A percentile compares a stretch with the other conserved stretches of the same genome.
Evolutionary conservation across 495 filamentous ascomycete species (phyloP).

Genomic region (Neurospora sp.): DNA sequence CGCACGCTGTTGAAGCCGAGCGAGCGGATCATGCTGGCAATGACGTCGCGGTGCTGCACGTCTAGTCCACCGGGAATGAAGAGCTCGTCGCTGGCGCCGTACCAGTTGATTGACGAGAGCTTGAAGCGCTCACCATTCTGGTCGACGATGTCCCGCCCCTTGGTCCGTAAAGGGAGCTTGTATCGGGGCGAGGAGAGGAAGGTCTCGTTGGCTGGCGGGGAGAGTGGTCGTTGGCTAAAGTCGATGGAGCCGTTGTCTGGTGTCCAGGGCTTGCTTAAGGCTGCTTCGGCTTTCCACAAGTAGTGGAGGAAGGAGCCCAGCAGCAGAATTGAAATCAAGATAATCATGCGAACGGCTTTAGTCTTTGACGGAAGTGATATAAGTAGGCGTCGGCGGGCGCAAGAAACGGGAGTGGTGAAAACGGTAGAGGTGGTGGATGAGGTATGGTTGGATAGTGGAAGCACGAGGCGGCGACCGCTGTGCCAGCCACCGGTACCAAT

Average conservation of each 20-base stretch:
- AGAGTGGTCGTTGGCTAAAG: conserved; percentile 33
- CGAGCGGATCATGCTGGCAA: conserved; percentile 39
- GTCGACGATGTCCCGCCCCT: conserved; percentile 47
- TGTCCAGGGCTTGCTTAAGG: conserved; percentile 29
- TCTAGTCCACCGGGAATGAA: conserved; percentile 53
- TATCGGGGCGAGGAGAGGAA: conserved; percentile 27
- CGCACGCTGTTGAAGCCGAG: conserved; percentile 56
- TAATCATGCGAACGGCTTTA: conserved; percentile 17
- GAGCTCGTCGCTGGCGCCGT: conserved; percentile 49
- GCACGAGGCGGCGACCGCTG: not conserved
- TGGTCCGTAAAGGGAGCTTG: conserved; percentile 39
- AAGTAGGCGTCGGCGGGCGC: not conserved
- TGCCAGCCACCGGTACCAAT: not conserved
- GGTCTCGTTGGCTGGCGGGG: conserved; percentile 25
- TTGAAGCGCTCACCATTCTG: conserved; percentile 39
- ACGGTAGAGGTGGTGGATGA: not conserved
- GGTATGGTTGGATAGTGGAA: not conserved
- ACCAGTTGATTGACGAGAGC: conserved; percentile 53
- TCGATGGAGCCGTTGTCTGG: conserved; percentile 27
- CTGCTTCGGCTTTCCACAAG: conserved; percentile 30
- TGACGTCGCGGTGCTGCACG: conserved; percentile 42
- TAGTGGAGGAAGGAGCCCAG: conserved; percentile 26
- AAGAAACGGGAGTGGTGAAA: not conserved
- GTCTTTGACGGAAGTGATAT: not conserved
- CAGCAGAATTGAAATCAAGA: conserved; percentile 21